These are phyloP conservation scores for Bromus sterilis DNA, from an alignment of 176 grass and related monocot genomes.

Conservation along the genomic window DNA sequence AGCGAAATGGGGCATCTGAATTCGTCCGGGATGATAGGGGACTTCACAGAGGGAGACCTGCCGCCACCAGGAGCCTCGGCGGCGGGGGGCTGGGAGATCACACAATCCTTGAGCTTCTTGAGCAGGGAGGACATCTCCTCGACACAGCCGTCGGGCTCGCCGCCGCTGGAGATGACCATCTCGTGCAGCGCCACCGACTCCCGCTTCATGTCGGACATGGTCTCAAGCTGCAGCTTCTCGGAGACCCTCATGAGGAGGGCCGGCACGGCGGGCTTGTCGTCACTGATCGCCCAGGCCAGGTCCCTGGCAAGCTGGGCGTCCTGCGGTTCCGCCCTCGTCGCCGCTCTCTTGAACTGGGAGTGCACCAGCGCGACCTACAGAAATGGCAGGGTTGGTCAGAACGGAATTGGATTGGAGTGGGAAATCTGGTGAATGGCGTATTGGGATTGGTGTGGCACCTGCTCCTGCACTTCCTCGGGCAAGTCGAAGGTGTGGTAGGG, in stretches of 20 bases:
- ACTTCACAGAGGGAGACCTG: slow-evolving; percentile 45
- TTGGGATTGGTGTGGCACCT: slow-evolving; percentile 31
- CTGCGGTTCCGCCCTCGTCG: slow-evolving; percentile 25
- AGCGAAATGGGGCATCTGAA: slow-evolving; percentile 96
- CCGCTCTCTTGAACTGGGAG: slow-evolving; percentile 68
- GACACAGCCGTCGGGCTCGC: slow-evolving; percentile 56
- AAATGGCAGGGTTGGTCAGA: neutral
- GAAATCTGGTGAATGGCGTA: neutral
- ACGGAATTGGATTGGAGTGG: neutral
- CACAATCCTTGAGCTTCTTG: slow-evolving; percentile 68
- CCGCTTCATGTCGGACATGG: slow-evolving; percentile 67
- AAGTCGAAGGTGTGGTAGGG: slow-evolving; percentile 54
- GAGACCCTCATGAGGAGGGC: slow-evolving; percentile 53
- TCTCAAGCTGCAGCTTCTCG: slow-evolving; percentile 76
- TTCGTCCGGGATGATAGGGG: slow-evolving; percentile 83
- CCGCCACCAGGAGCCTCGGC: neutral
- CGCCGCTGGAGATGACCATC: slow-evolving; percentile 70
- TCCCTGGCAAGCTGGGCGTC: slow-evolving; percentile 53
- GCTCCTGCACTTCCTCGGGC: slow-evolving; percentile 81
- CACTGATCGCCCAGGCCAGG: slow-evolving; percentile 38
- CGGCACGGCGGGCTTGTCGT: slow-evolving; percentile 29
- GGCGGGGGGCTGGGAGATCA: slow-evolving; percentile 23
- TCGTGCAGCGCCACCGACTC: slow-evolving; percentile 84
- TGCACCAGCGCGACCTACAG: slow-evolving; percentile 78
- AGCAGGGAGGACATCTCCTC: slow-evolving; percentile 88